These are phyloP conservation scores for Cucurbita ficifolia DNA, from an alignment of 306 rosid genomes.

Conservation along the genomic window DNA sequence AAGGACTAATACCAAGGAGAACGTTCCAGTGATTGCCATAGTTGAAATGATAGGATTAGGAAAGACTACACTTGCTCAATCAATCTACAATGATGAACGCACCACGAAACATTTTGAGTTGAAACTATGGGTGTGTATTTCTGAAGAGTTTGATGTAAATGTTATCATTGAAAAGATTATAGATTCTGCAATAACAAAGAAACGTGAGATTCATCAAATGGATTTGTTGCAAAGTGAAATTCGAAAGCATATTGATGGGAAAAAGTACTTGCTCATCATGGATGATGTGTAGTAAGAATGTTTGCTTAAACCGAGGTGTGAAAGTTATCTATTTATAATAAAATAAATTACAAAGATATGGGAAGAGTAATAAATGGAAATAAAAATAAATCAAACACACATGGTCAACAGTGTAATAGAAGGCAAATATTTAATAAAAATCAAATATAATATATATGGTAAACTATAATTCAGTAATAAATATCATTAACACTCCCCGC, in stretches of 20 bases:
- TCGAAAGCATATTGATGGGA: neutral
- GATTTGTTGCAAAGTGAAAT: neutral
- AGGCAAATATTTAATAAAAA: no score
- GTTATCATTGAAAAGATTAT: neutral
- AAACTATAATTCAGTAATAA: no score
- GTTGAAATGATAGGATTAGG: conserved; percentile 12
- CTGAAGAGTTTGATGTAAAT: neutral
- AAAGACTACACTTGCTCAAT: conserved; percentile 7
- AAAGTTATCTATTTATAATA: no score
- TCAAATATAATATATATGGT: no score
- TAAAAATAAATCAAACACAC: no score
- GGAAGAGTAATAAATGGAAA: no score
- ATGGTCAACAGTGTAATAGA: no score
- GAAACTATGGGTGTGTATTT: conserved; percentile 13
- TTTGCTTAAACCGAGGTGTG: no score
- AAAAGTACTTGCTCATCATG: neutral
- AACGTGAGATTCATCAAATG: neutral
- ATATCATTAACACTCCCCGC: no score
- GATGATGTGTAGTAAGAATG: conserved; percentile 1
- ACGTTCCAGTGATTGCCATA: neutral
- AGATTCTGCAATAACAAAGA: neutral
- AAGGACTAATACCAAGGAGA: neutral
- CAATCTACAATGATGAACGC: neutral
- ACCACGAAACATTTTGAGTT: neutral
- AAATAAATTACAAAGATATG: no score